Base-by-base conservation (phyloP, 2,329 filamentous ascomycete species). In the Alternaria sp. region DNA sequence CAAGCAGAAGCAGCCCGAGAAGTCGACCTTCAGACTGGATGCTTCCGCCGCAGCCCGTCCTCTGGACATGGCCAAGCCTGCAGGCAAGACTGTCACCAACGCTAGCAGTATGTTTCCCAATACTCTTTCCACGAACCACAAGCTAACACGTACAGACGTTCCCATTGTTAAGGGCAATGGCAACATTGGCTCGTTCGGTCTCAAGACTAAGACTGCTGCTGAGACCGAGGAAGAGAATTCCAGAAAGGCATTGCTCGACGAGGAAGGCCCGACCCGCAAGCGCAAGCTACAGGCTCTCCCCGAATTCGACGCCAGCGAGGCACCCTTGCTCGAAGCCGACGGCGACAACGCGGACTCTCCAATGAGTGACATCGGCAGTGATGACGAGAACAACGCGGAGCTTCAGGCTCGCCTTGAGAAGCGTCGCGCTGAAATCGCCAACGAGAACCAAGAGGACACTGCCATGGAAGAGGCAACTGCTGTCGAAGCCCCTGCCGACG, bases 231-330 rank as follows among this genome's bases (percentile, higher is more conserved):
- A 87, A 4, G 84, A 87, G 5, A 84, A 88, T 20, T 93, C 93
- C 75, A 90, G 90, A 70, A 93, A 92, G 64, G 84, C 97, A n/a
- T 89, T 94, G 71, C 90, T 98, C 71, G 94, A 62, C 92, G 76
- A 91, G 90, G 70, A 93, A 92, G 64, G 84, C 97, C 21, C 90
- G 94, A 71, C 90, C 97, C 71, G 94, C 75, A 92, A 94, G 78
- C 97, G 96, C 83, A 78, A 71, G 51, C 87, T 99, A 69, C 93
- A 93, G 77, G 96, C 94, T 82, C 89, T 99, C 64, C 94, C 95
- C 61, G 90, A 90, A 69, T 88, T 90, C 75, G 87, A 87, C 69
- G 81, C 81, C 64, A 68, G 67, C 50, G 81, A 84, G 66, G 78
- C 78, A 46, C 81, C 84, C 75, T 71, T 73, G 67, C 64, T 58